Conservation (phyloP, 2,329 filamentous ascomycete genomes). For the Tolypocladium endophyticum region DNA sequence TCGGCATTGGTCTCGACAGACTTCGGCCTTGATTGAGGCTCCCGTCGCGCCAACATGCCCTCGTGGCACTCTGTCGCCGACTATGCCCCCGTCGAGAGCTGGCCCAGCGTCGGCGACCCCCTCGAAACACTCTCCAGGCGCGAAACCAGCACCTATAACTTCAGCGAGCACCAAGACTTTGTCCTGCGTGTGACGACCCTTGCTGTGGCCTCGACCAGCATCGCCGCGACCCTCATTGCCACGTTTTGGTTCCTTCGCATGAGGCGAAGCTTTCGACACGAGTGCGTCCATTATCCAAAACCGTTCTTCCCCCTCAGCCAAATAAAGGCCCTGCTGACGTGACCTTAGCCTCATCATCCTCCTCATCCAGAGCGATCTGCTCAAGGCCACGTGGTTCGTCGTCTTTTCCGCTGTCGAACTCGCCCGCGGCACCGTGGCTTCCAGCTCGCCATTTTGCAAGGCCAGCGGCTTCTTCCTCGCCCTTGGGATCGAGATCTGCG, state of each 20-base stretch:
- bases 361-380: slow-evolving; percentile 61
- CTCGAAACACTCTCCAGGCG: background rate
- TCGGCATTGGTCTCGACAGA: background rate
- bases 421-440: slow-evolving; percentile 35
- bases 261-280: slow-evolving; percentile 61
- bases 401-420: slow-evolving; percentile 53
- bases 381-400: slow-evolving; percentile 59
- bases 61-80: background rate
- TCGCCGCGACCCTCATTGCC: slow-evolving; percentile 42
- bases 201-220: slow-evolving; percentile 37
- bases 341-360: slow-evolving; percentile 57
- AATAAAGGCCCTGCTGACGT: background rate
- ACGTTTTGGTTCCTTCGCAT: slow-evolving; percentile 67
- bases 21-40: background rate
- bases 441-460: slow-evolving; percentile 51
- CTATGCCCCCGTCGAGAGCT: background rate
- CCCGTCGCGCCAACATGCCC: background rate
- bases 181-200: slow-evolving; percentile 22
- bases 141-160: background rate
- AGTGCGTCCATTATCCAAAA: slow-evolving; percentile 17
- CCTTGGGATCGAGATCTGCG: slow-evolving; percentile 57
- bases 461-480: slow-evolving; percentile 57
- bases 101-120: background rate
- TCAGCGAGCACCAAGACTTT: slow-evolving; percentile 7
- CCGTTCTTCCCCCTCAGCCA: background rate